Conservation (phyloP, 495 filamentous ascomycete genomes). For the Lichina pygmaea region DNA sequence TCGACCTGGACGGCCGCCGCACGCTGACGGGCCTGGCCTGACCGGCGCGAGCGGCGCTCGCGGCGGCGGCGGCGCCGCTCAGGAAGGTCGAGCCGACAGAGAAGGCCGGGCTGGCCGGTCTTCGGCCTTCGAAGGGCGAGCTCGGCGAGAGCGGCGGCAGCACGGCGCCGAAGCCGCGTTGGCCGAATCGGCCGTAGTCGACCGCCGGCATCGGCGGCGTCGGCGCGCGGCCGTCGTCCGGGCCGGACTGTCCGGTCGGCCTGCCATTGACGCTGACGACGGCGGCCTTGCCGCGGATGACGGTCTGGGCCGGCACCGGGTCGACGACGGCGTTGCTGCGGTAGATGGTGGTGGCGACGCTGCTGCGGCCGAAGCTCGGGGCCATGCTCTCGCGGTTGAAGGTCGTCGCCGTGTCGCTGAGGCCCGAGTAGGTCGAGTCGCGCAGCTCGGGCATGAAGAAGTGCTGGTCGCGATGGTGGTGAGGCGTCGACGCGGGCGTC, state of each 20-base stretch:
- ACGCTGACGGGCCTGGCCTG: conserved; percentile 22
- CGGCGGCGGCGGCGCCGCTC: conserved; percentile 17
- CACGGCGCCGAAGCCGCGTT: neutral
- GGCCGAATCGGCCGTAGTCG: conserved; percentile 22
- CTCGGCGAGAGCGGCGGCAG: neutral
- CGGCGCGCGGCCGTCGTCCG: conserved; percentile 11
- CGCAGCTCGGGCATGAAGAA: conserved; percentile 89
- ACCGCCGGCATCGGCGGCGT: conserved; percentile 28
- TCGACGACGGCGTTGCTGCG: conserved; percentile 63
- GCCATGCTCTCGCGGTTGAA: conserved; percentile 31
- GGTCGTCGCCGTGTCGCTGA: conserved; percentile 34
- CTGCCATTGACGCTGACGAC: conserved; percentile 83
- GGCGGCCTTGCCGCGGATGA: conserved; percentile 59
- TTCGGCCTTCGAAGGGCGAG: conserved; percentile 1
- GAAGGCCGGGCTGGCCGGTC: conserved; percentile 24
- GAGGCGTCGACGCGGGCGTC: conserved; percentile 26
- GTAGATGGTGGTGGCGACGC: conserved; percentile 80
- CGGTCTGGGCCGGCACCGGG: conserved; percentile 58
- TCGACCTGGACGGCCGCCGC: conserved; percentile 10
- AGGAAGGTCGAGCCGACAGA: conserved; percentile 38
- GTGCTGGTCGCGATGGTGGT: conserved; percentile 45
- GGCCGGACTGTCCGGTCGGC: conserved; percentile 16
- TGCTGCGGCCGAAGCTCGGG: conserved; percentile 37
- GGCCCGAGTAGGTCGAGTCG: conserved; percentile 56
- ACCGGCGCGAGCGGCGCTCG: conserved; percentile 19